phyloP scores from a whole-genome alignment of 1,284 basidiomycete species.

The Xerocomus minutiporus region DNA sequence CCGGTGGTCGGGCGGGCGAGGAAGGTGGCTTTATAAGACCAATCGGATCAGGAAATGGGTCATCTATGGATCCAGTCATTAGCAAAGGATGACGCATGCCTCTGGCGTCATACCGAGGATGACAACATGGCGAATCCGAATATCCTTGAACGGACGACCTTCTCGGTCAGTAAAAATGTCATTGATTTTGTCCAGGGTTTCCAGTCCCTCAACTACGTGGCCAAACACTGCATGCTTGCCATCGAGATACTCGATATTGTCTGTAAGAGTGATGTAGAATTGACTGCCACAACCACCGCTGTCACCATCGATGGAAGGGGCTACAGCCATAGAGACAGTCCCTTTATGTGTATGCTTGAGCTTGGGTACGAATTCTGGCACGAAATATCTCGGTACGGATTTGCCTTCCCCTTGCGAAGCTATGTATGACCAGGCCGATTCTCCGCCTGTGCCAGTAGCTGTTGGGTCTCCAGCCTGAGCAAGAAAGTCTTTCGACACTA shows the following conservation, averaged over 20 bases:
- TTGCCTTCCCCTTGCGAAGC: slow-evolving; percentile 44
- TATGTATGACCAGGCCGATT: slow-evolving; percentile 76
- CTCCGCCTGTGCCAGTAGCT: slow-evolving; percentile 91
- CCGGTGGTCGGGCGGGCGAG: slow-evolving; percentile 76
- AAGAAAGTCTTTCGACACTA: slow-evolving; percentile 92
- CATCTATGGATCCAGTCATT: slow-evolving; percentile 53
- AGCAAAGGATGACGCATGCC: slow-evolving; percentile 3
- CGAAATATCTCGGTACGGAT: slow-evolving; percentile 69
- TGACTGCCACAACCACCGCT: slow-evolving; percentile 87
- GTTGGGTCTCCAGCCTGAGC: slow-evolving; percentile 94
- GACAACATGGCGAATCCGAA: slow-evolving; percentile 89
- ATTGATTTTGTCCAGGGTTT: slow-evolving; percentile 91
- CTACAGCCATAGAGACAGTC: slow-evolving; percentile 94
- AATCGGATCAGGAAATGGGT: slow-evolving; percentile 88
- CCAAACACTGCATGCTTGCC: slow-evolving; percentile 96
- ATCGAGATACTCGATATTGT: slow-evolving; percentile 92
- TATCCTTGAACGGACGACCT: slow-evolving; percentile 88
- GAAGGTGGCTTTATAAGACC: slow-evolving; percentile 69
- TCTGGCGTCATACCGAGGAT: slow-evolving; percentile 63
- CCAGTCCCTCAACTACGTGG: slow-evolving; percentile 90
- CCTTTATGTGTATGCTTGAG: slow-evolving; percentile 86
- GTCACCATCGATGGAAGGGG: slow-evolving; percentile 65
- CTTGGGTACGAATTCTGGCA: slow-evolving; percentile 72
- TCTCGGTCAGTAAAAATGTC: slow-evolving; percentile 87
- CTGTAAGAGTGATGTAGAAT: slow-evolving; percentile 92